Percentiles rank a stretch among this genome's conserved stretches.
These are phyloP conservation scores for Malus hybrid DNA, from an alignment of 331 rosid species.

Conservation along the genomic window DNA sequence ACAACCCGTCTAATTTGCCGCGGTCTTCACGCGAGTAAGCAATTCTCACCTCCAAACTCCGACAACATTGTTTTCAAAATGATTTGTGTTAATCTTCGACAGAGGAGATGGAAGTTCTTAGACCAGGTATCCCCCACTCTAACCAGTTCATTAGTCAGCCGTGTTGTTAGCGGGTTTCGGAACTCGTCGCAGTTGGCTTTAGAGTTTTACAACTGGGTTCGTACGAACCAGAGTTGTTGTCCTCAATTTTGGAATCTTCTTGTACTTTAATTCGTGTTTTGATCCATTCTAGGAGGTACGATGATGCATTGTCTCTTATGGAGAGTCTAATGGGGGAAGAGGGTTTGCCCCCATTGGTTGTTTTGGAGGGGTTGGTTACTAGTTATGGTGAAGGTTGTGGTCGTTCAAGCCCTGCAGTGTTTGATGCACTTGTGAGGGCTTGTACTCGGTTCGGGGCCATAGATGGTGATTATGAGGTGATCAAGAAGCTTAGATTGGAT, in stretches of 20 bases:
- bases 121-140: conserved; percentile 36
- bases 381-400: conserved; percentile 19
- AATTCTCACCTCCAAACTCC: conserved; percentile 31
- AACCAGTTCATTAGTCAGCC: conserved; percentile 27
- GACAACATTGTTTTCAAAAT: conserved; percentile 40
- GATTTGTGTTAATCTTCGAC: conserved; percentile 40
- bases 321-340: conserved; percentile 24
- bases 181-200: conserved; percentile 35
- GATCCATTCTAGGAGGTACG: conserved; percentile 36
- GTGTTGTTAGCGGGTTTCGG: conserved; percentile 40
- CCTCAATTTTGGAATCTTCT: conserved; percentile 33
- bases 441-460: conserved; percentile 34
- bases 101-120: conserved; percentile 43
- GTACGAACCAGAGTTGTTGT: conserved; percentile 4
- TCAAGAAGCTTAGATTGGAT: conserved; percentile 20
- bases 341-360: conserved; percentile 26
- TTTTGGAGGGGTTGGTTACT: conserved; percentile 37
- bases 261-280: conserved; percentile 42
- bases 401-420: conserved; percentile 34
- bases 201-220: conserved; percentile 43
- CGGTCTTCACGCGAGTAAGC: conserved; percentile 32
- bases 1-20: conserved; percentile 17
- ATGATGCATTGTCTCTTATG: conserved; percentile 36
- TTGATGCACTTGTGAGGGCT: conserved; percentile 53
- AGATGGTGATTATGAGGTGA: conserved; percentile 45